A percentile compares a stretch with the other conserved stretches of the same genome.
These are phyloP conservation scores for Triticum aestivum DNA, from an alignment of 176 grass and related monocot species.

Conservation along the genomic window DNA sequence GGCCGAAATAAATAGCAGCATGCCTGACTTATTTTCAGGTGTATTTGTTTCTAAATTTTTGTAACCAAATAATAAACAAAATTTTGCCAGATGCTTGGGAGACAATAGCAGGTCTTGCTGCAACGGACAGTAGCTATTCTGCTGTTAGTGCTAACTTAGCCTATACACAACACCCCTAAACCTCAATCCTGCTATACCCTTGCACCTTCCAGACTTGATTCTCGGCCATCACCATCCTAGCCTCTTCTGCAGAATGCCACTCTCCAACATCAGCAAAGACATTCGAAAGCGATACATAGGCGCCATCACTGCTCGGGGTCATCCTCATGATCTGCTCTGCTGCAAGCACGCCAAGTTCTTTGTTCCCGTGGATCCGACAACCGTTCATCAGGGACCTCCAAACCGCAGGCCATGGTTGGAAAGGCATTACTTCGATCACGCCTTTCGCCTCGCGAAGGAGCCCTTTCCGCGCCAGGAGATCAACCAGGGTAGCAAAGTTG, in stretches of 20 bases:
- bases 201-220: slow-evolving; percentile 46
- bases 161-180: background rate
- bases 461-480: slow-evolving; percentile 58
- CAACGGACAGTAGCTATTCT: background rate
- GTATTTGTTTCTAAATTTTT: background rate
- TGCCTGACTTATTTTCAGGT: background rate
- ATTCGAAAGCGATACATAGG: slow-evolving; percentile 51
- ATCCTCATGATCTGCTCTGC: slow-evolving; percentile 40
- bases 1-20: background rate
- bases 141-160: background rate
- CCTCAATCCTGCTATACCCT: slow-evolving; percentile 44
- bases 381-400: slow-evolving; percentile 70
- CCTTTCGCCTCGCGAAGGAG: slow-evolving; percentile 42
- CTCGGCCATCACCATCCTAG: slow-evolving; percentile 43
- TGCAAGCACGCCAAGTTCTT: slow-evolving; percentile 45
- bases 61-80: background rate
- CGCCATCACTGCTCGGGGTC: slow-evolving; percentile 37
- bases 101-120: background rate
- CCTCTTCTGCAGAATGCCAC: slow-evolving; percentile 45
- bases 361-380: slow-evolving; percentile 54
- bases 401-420: slow-evolving; percentile 49
- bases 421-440: slow-evolving; percentile 47
- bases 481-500: slow-evolving; percentile 45
- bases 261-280: slow-evolving; percentile 48
- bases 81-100: background rate